These are phyloP conservation scores for Phytophthora parvispora DNA, from an alignment of 352 stramenopile species.

Conservation along the genomic window DNA sequence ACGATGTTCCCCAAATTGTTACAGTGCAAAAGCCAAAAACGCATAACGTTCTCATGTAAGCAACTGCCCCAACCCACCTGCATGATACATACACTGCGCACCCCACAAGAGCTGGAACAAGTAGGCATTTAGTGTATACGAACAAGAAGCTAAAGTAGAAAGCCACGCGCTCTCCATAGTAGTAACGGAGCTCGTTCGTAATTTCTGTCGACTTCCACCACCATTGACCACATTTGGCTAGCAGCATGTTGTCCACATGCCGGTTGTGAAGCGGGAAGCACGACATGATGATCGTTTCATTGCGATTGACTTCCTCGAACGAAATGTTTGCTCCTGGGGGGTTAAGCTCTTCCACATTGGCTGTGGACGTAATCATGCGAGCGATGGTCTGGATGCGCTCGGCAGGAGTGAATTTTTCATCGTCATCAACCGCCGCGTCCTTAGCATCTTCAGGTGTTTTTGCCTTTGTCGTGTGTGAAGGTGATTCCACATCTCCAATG, in stretches of 20 bases:
- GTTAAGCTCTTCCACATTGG: conserved; percentile 76
- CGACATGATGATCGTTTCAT: conserved; percentile 78
- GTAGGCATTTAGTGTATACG: conserved; percentile 85
- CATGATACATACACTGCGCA: conserved; percentile 76
- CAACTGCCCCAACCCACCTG: conserved; percentile 73
- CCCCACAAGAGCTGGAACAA: conserved; percentile 68
- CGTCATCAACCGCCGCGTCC: conserved; percentile 50
- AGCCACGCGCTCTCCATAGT: conserved; percentile 87
- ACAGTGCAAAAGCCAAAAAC: conserved; percentile 85
- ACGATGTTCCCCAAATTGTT: conserved; percentile 82
- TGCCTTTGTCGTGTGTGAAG: conserved; percentile 6
- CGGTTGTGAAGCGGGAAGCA: conserved; percentile 91
- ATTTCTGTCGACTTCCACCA: conserved; percentile 85
- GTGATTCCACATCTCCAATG: conserved; percentile 60
- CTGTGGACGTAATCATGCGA: conserved; percentile 87
- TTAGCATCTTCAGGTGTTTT: conserved; percentile 28
- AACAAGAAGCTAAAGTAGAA: conserved; percentile 92
- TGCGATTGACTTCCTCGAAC: conserved; percentile 80
- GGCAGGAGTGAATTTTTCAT: conserved; percentile 84
- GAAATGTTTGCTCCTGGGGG: conserved; percentile 83
- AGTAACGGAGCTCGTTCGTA: conserved; percentile 86
- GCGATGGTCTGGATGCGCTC: conserved; percentile 89
- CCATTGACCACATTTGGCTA: conserved; percentile 80
- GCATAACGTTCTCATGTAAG: conserved; percentile 84
- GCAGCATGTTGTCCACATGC: conserved; percentile 73